Conservation (phyloP, 1,139 yeast genomes). For the Hyphopichia fennica region DNA sequence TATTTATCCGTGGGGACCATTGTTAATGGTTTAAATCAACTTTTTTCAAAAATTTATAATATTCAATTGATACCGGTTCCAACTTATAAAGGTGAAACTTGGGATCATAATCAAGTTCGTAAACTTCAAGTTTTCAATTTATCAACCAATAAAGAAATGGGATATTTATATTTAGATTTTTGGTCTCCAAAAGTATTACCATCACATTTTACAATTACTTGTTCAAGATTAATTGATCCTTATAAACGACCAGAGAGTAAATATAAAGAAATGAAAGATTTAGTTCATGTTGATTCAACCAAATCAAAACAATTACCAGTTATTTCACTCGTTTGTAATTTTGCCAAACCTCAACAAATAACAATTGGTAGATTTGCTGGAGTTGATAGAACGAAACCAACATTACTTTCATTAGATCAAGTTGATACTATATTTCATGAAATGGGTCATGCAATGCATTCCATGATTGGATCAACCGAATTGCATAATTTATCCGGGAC, state of each 20-base stretch:
- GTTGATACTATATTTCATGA: conserved; percentile 95
- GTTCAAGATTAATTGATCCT: conserved; percentile 59
- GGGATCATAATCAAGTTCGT: conserved; percentile 82
- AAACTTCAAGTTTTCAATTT: conserved; percentile 63
- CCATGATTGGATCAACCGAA: conserved; percentile 90
- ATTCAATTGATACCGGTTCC: conserved; percentile 69
- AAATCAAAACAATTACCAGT: conserved; percentile 79
- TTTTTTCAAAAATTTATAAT: conserved; percentile 74
- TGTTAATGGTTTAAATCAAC: conserved; percentile 73
- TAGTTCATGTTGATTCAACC: conserved; percentile 53
- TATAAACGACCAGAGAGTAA: conserved; percentile 7
- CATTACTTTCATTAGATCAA: conserved; percentile 67
- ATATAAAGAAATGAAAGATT: conserved; percentile 28
- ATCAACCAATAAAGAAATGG: conserved; percentile 26
- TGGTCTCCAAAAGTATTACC: conserved; percentile 59
- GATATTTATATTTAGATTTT: conserved; percentile 45
- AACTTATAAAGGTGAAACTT: conserved; percentile 73
- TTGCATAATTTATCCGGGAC: conserved; percentile 94
- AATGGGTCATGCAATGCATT: conserved; percentile 99
- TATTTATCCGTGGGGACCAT: conserved; percentile 88
- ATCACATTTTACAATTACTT: conserved; percentile 96
- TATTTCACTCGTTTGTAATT: conserved; percentile 85
- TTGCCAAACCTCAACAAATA: conserved; percentile 37
- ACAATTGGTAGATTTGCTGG: conserved; percentile 29
- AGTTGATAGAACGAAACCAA: conserved; percentile 25